Evolutionary conservation across 306 rosid species (phyloP), one percentile per base, ranked within the genome.

Genomic region (Quercus ilex): DNA sequence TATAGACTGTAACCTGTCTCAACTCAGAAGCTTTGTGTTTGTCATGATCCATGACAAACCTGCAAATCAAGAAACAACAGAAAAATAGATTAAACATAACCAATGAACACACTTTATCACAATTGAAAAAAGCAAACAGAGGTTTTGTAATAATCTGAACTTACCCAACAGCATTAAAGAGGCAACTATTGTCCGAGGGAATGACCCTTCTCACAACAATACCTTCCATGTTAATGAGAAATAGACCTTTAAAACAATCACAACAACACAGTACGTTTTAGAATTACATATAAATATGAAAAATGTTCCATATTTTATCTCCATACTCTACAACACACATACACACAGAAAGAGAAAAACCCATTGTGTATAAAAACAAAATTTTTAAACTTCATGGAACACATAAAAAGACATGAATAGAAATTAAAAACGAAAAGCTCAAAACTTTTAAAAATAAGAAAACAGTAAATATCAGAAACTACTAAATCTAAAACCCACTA

Each of bases 91-190:
- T 13, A n/a, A 74, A 30, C n/a, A 81, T 69, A 31, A 20, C 31
- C 11, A 71, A 33, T 7, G 20, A 77, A 64, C 11, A 21, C 19
- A 43, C 55, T 78, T 67, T 51, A 73, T 52, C 12, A 28, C 72
- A 35, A 70, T 10, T 59, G 26, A 53, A 21, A 72, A 78, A 1
- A 56, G 68, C 68, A 43, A n/a, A 70, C 21, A 43, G 20, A 59
- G 46, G 55, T 57, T 3, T 21, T 49, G 41, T 19, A 13, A 68
- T 74, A 13, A 68, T 74, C 13, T n/a, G 74, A 79, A 80, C 86
- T 77, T 84, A 96, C 99, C 99, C 98, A 33, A 96, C 92, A 5
- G 99, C 99, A 81, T 96, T 96, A 76, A 96, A 96, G 80, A 96
- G 92, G 80, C 99, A 96, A 82, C 97, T 93, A 80, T 96, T 93